Evolutionary conservation across 306 rosid genomes (phyloP), one percentile per base, ranked within the genome.

Genomic region (Casuarina equisetifolia): DNA sequence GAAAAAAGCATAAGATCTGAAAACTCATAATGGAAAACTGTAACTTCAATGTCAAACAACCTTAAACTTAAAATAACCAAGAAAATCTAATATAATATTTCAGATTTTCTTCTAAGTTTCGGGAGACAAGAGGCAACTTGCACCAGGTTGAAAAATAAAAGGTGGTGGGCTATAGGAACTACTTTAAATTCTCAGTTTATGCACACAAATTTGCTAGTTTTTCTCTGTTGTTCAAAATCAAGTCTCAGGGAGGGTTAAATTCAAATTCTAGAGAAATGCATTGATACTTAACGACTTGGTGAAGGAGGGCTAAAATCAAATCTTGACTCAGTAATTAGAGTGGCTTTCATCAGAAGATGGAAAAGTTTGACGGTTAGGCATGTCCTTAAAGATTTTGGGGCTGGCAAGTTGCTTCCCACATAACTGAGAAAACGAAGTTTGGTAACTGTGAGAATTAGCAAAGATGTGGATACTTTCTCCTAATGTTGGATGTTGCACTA

Each of bases 141-240:
- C 39, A 7, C 36, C 20, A 20, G 38, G 9, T 19, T 57, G 25
- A 7, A 20, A 20, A 57, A 57, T 19, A 36, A 11, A 57, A 25
- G 15, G 9, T 10, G 32, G 25, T 25, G 63, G 63, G 38, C 39
- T 5, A 11, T 4, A 38, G 36, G 58, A 74, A 74, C 43, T 75
- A 66, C 39, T 59, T 52, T 43, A 54, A 42, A 36, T 80, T 59
- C 20, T 42, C 55, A 74, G 77, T 61, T 71, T 25, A 45, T 74
- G 77, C 66, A 36, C 44, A 54, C 52, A 54, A 42, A 57, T 57
- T 20, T 6, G 63, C 53, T 76, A 20, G 49, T 66, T 58, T 72
- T 54, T 35, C 61, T 5, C 62, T 44, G 57, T 75, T 50, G 35
- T 42, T 70, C 58, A 52, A 73, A 46, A 52, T 69, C 35, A 62